These are phyloP conservation scores for Entonaema liquescens DNA, from an alignment of 495 filamentous ascomycete species.

Conservation along the genomic window DNA sequence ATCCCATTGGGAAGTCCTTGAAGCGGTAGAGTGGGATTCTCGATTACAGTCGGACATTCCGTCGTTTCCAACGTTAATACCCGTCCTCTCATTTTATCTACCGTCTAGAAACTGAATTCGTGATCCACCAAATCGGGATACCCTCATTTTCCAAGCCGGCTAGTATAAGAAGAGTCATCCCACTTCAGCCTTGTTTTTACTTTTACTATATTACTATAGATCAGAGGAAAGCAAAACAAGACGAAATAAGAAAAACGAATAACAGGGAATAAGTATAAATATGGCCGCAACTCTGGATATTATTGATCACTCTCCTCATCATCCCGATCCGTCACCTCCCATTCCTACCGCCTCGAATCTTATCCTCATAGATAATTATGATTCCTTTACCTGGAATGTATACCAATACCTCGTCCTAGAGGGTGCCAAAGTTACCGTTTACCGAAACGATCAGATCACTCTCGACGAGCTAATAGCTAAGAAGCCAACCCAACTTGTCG, in stretches of 20 bases:
- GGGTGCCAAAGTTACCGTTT: slow-evolving; percentile 87
- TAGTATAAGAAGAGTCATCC: slow-evolving; percentile 9
- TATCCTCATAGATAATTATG: slow-evolving; percentile 97
- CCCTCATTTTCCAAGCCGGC: not conserved
- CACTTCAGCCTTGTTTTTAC: not conserved
- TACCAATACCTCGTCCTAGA: slow-evolving; percentile 97
- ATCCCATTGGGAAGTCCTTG: not conserved
- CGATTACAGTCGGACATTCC: not conserved
- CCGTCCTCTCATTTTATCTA: not conserved
- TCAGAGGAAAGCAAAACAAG: not conserved
- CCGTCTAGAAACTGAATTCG: not conserved
- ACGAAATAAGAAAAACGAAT: not conserved
- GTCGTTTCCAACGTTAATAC: slow-evolving; percentile 7
- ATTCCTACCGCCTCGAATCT: slow-evolving; percentile 85
- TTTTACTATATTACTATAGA: not conserved
- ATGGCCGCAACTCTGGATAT: slow-evolving; percentile 62
- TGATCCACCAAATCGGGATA: slow-evolving; percentile 8
- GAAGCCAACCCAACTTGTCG: slow-evolving; percentile 90
- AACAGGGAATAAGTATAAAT: slow-evolving; percentile 8
- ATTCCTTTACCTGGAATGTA: slow-evolving; percentile 99
- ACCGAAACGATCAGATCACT: slow-evolving; percentile 89
- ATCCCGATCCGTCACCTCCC: slow-evolving; percentile 72
- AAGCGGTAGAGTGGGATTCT: slow-evolving; percentile 25
- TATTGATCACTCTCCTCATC: slow-evolving; percentile 87
- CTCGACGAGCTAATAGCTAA: slow-evolving; percentile 82